phyloP scores from a whole-genome alignment of 108 stramenopile species.

The Fistulifera pelliculosa region DNA sequence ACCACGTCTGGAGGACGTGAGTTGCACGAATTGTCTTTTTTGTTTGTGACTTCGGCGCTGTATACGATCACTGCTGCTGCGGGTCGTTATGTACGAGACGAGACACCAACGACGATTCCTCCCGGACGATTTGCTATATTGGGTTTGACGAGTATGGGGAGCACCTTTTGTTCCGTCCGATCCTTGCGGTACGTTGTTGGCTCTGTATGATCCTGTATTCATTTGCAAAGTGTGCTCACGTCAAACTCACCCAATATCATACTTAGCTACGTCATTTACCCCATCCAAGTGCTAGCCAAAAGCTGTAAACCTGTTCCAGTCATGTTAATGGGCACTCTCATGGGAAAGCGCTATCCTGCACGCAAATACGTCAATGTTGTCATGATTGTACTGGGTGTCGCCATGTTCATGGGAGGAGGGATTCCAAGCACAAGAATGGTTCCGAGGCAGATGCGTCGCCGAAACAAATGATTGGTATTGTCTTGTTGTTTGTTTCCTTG shows the following conservation, averaged over 20 bases:
- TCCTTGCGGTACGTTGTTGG: conserved; percentile 74
- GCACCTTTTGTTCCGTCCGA: conserved; percentile 92
- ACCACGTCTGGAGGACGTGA: conserved; percentile 87
- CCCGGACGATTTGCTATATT: conserved; percentile 86
- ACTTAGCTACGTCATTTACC: conserved; percentile 74
- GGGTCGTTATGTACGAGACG: conserved; percentile 79
- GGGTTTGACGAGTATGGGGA: conserved; percentile 92
- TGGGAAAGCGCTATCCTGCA: conserved; percentile 90
- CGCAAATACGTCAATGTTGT: conserved; percentile 91
- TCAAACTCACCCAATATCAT: too few relatives aligned
- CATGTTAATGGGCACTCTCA: conserved; percentile 94
- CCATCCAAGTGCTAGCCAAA: conserved; percentile 96
- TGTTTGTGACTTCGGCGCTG: conserved; percentile 90
- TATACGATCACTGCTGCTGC: conserved; percentile 85
- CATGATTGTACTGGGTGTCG: conserved; percentile 89
- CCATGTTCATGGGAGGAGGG: conserved; percentile 95
- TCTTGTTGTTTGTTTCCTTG: conserved; percentile 89
- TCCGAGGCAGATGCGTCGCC: conserved; percentile 21
- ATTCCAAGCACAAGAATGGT: conserved; percentile 12
- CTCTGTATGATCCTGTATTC: background rate
- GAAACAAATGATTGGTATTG: conserved; percentile 74
- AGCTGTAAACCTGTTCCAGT: conserved; percentile 98
- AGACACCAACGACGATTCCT: conserved; percentile 89
- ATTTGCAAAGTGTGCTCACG: background rate
- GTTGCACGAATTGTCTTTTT: conserved; percentile 89